A percentile compares a stretch with the other conserved stretches of the same genome.
These are phyloP conservation scores for Pythium folliculosum DNA, from an alignment of 352 stramenopile species.

Conservation along the genomic window DNA sequence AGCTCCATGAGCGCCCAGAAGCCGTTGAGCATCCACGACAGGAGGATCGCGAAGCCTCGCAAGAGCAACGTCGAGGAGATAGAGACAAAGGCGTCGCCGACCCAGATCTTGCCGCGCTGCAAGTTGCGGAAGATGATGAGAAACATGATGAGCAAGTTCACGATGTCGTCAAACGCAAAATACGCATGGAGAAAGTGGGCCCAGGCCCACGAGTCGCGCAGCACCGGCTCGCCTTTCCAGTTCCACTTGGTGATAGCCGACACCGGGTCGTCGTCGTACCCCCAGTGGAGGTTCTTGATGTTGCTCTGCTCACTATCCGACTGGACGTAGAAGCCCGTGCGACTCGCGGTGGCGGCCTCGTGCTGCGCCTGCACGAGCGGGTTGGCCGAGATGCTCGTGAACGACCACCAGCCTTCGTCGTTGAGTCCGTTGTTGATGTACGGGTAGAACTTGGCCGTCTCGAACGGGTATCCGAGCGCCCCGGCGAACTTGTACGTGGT, in stretches of 20 bases:
- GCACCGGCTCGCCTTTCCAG: constrained; percentile 5
- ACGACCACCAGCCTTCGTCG: constrained; percentile 1
- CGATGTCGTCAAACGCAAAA: constrained; percentile 24
- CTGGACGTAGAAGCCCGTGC: constrained; percentile 11
- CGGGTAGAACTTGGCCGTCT: neutral
- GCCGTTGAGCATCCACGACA: constrained; percentile 43
- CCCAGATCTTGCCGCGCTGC: constrained; percentile 14
- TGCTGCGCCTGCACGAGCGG: neutral
- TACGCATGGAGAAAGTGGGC: constrained; percentile 44
- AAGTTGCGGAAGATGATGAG: constrained; percentile 33
- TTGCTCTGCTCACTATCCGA: constrained; percentile 7
- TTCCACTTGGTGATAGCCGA: constrained; percentile 3
- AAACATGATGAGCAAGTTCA: constrained; percentile 5
- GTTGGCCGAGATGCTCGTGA: constrained; percentile 17
- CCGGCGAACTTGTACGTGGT: neutral
- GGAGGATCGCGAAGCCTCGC: constrained; percentile 36
- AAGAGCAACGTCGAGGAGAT: constrained; percentile 36
- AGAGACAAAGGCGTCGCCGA: constrained; percentile 22
- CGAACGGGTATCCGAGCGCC: constrained; percentile 7
- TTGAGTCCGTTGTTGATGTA: neutral
- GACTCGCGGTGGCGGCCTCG: neutral
- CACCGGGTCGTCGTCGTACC: neutral
- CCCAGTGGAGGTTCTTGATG: constrained; percentile 12
- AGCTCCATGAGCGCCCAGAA: constrained; percentile 51
- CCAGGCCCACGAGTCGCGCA: constrained; percentile 50